These are phyloP conservation scores for Oryza coarctata DNA, from an alignment of 176 grass and related monocot species.

Conservation along the genomic window DNA sequence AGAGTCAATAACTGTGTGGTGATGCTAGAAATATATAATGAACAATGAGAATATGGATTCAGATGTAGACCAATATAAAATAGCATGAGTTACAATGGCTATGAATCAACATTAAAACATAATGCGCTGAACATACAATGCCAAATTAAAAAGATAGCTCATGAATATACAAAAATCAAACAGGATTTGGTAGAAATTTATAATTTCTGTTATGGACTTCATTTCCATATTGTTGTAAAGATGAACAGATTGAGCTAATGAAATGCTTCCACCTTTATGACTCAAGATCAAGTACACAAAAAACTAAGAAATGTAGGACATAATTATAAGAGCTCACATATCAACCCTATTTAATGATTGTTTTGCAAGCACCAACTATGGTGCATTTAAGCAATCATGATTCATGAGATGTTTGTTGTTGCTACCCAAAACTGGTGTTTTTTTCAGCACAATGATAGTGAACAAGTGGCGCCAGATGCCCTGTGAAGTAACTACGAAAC, in stretches of 20 bases:
- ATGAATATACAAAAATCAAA: background rate
- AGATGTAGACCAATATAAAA: background rate
- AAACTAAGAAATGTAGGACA: background rate
- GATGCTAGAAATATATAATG: background rate
- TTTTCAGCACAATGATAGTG: background rate
- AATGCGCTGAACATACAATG: background rate
- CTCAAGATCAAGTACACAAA: background rate
- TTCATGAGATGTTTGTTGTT: background rate
- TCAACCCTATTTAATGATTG: background rate
- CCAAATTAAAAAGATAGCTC: background rate
- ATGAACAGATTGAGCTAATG: background rate
- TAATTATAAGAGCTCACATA: background rate
- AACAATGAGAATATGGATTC: background rate
- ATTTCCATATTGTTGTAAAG: background rate
- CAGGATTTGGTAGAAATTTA: background rate
- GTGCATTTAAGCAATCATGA: background rate
- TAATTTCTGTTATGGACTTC: background rate
- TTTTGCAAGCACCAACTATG: background rate
- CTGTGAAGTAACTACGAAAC: slow-evolving; percentile 4
- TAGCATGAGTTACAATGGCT: background rate
- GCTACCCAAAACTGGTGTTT: background rate
- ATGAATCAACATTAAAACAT: background rate
- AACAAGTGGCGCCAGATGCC: background rate
- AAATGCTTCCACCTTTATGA: background rate
- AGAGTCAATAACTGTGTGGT: background rate